A percentile compares a stretch with the other conserved stretches of the same genome.
phyloP scores from a whole-genome alignment of 768 basidiomycete genomes.

The Termitomyces sp. region DNA sequence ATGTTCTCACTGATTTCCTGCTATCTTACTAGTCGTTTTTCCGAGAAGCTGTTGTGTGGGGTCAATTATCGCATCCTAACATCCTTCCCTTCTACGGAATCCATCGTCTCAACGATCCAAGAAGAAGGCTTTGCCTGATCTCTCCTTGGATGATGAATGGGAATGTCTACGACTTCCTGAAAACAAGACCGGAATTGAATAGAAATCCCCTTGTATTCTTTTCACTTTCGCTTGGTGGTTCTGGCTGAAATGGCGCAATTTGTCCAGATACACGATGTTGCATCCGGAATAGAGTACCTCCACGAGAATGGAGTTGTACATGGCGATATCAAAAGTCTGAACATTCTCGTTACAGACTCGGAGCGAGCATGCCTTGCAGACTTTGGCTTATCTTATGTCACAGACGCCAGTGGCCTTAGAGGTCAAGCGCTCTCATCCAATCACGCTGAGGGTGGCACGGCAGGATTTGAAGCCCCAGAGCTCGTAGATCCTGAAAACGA shows the following conservation, averaged over 20 bases:
- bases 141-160: slow-evolving; percentile 38
- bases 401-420: slow-evolving; percentile 16
- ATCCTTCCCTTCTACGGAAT: slow-evolving; percentile 39
- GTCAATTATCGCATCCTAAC: slow-evolving; percentile 16
- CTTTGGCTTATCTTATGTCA: slow-evolving; percentile 39
- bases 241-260: slow-evolving; percentile 7
- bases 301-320: slow-evolving; percentile 36
- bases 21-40: slow-evolving; percentile 17
- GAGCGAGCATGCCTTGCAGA: slow-evolving; percentile 46
- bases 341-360: slow-evolving; percentile 40
- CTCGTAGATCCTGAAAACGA: slow-evolving; percentile 23
- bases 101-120: slow-evolving; percentile 20
- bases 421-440: slow-evolving; percentile 17
- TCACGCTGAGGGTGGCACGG: slow-evolving; percentile 22
- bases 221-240: slow-evolving; percentile 3
- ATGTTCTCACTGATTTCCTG: slow-evolving; percentile 12
- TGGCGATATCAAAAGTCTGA: slow-evolving; percentile 48
- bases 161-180: slow-evolving; percentile 25
- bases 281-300: slow-evolving; percentile 30
- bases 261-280: slow-evolving; percentile 19
- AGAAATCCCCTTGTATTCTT: slow-evolving; percentile 11
- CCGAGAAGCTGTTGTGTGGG: slow-evolving; percentile 17
- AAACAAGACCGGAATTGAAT: slow-evolving; percentile 11
- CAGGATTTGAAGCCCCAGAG: slow-evolving; percentile 35
- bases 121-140: slow-evolving; percentile 29